Base-by-base conservation (phyloP, 2,329 filamentous ascomycete genomes). In the Apiospora kogelbergensis region DNA sequence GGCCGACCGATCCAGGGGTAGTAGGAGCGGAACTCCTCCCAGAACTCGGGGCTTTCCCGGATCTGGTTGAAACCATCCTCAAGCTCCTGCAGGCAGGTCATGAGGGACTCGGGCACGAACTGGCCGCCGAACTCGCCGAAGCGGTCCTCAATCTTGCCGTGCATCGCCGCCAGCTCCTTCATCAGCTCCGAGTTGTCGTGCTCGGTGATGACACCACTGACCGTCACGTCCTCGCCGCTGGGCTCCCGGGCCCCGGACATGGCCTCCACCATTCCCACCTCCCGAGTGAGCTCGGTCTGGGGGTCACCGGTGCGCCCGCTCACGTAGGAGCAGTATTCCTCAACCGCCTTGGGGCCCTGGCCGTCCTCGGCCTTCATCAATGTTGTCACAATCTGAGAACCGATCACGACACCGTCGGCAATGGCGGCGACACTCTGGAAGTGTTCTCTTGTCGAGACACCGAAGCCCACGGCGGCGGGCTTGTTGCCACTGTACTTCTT, bases 1-100 rank as follows among this genome's bases (percentile, higher is more conserved):
- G 96, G 95, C 63, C 96, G 91, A 68, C 95, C 94, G 92, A 99
- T 99, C 85, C 96, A 99, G 46, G 94, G 92, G 81, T 98, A 99
- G 85, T 97, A 96, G 6, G 93, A 94, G 73, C 93, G 89, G 84
- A 94, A 99, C 82, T 99, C 96, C 77, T 97, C 93, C 96, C 96
- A 99, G 86, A 99, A 99, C 68, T 89, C 87, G 5, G 94, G 91
- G 78, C 98, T 95, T 72, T 97, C 90, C 76, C 91, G 91, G 70
- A 96, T 94, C 75, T 91, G 84, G 76, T 96, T 91, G 85, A 99
- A 99, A 42, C 95, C 96, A 37, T 90, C 89, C 81, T 99, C 95
- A 6, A 99, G 88, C 81, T 99, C 89, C 0, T 91, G 91, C 70
- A 99, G 84, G 78, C 95, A 98, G 83, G 98, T 95, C 95, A 99